Base-by-base conservation (phyloP, 2,329 filamentous ascomycete species). In the Penicillium decumbens region DNA sequence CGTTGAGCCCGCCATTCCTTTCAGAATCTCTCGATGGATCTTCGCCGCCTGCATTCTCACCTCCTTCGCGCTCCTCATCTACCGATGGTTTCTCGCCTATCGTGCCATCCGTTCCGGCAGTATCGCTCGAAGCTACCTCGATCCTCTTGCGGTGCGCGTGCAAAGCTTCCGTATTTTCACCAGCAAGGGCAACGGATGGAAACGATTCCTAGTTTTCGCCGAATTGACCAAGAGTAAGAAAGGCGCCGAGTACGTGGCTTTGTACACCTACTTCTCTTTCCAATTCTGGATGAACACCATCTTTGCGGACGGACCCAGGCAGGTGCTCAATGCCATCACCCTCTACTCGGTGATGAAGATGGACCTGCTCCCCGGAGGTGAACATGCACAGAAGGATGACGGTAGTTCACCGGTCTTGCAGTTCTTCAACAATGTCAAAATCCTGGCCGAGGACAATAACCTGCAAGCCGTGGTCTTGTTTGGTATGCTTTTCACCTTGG, bases 21-120 rank as follows among this genome's bases (percentile, higher is more conserved):
- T 95, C 64, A 75, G 82, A 42, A 80, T 92, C 46, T 87, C 89
- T 10, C 95, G 93, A 74, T 96, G 91, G 90, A 91, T 98, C 67
- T 98, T 97, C 68, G 87, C 89, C 25, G 81, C 83, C 48, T 95
- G 91, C 68, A 97, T 98, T 65, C 86, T 97, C 56, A 77, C 93
- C 30, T 97, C 91, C 8, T 91, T 92, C 68, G 75, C 89, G 56
- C 88, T 97, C 58, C 79, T 95, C 25, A 77, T 74, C 13, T 93
- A 87, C 63, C 88, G 95, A 70, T 89, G 88, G 74, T 66, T 95
- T 41, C 82, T 87, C 46, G 90, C 92, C 24, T 74, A 86, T 53
- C 83, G 85, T 40, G 88, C 95, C 43, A 95, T 97, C 68, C 84
- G 78, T 59, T 82, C 89, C 50, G 88, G 88, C 47, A 90, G 91